phyloP scores from a whole-genome alignment of 257 asterid species.

The Solanum tarapatanum region DNA sequence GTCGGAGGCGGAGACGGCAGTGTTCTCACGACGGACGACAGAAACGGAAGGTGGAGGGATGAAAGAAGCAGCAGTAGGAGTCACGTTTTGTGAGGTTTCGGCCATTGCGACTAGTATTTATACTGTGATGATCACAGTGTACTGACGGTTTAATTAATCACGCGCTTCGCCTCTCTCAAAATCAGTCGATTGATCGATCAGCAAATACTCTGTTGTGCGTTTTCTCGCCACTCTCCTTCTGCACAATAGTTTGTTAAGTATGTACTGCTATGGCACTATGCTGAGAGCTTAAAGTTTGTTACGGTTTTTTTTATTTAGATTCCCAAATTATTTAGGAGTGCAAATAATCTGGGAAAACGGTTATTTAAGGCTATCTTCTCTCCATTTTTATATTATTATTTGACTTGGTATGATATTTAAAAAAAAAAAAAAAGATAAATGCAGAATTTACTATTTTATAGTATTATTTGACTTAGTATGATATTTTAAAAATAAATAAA shows the following conservation, averaged over 20 bases:
- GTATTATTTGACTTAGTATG: neutral
- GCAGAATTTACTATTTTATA: too few species aligned
- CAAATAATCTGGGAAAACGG: neutral
- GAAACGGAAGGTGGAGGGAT: neutral
- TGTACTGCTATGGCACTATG: neutral
- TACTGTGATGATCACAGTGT: neutral
- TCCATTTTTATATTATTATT: neutral
- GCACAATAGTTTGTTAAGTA: neutral
- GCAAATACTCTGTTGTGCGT: neutral
- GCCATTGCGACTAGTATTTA: neutral
- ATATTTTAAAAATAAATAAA: too few species aligned
- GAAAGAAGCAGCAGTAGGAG: neutral
- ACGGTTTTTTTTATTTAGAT: neutral
- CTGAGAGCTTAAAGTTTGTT: neutral
- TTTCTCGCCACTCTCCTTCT: neutral
- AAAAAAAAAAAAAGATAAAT: too few species aligned
- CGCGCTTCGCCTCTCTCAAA: neutral
- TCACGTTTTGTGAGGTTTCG: neutral
- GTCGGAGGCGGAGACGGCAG: neutral
- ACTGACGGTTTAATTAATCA: neutral
- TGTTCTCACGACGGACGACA: neutral
- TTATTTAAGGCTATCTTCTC: neutral
- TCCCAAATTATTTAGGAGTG: neutral
- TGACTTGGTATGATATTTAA: neutral
- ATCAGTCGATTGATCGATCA: neutral